Conservation (phyloP, 495 filamentous ascomycete species). For the Daldinia caldariorum region DNA sequence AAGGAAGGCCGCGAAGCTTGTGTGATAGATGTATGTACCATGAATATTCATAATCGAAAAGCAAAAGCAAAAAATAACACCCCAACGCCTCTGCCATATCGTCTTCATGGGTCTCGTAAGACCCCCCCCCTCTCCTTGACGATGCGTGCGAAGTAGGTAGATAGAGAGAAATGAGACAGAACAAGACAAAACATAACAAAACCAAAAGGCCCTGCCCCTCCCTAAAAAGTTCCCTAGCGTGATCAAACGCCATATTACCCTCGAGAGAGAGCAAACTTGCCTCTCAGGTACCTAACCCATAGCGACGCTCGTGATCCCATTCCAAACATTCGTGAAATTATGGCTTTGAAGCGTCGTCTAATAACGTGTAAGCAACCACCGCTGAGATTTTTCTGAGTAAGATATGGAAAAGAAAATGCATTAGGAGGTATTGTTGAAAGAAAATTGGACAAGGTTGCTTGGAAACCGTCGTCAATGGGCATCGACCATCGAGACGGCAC, state of each 20-base stretch:
- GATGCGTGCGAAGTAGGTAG: neutral
- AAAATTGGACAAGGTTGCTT: neutral
- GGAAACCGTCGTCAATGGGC: slow-evolving; percentile 13
- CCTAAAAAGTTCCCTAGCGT: neutral
- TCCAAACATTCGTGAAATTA: slow-evolving; percentile 32
- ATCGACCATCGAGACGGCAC: slow-evolving; percentile 21
- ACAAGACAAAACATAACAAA: slow-evolving; percentile 4
- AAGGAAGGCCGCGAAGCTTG: slow-evolving; percentile 37
- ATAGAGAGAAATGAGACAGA: neutral
- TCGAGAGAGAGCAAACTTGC: neutral
- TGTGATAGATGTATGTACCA: slow-evolving; percentile 24
- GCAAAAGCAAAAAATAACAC: slow-evolving; percentile 22
- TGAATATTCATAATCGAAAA: slow-evolving; percentile 3
- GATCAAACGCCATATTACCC: slow-evolving; percentile 14
- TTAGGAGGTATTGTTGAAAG: neutral
- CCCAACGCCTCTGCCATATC: slow-evolving; percentile 28
- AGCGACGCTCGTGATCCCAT: slow-evolving; percentile 20
- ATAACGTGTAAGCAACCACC: slow-evolving; percentile 28
- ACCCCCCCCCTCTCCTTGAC: slow-evolving; percentile 3
- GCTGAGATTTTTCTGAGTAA: slow-evolving; percentile 4
- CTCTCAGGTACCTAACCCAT: slow-evolving; percentile 17
- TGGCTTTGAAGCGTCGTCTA: slow-evolving; percentile 26
- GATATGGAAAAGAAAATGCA: neutral
- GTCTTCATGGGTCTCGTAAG: slow-evolving; percentile 11
- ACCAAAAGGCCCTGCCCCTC: slow-evolving; percentile 7